Evolutionary conservation across 306 rosid species (phyloP).

Genomic region (Trifolium repens): DNA sequence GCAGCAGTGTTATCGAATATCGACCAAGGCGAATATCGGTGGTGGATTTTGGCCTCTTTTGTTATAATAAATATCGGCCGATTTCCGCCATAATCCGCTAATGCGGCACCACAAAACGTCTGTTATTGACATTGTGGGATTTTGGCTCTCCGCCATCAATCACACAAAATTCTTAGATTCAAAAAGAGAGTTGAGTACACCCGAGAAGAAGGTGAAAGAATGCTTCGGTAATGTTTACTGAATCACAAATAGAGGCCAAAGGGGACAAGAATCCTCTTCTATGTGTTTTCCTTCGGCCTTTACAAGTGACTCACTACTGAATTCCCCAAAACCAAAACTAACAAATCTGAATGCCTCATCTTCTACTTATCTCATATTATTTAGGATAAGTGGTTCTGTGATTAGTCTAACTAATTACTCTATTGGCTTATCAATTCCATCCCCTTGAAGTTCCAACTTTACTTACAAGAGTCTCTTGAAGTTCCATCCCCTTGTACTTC

Average conservation of each 20-base stretch:
- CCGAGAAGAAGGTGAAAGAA: background rate
- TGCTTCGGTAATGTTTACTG: background rate
- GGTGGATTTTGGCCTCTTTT: no score
- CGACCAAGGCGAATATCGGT: no score
- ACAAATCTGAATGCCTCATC: background rate
- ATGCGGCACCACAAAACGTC: no score
- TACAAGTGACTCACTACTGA: background rate
- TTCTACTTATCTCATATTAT: background rate
- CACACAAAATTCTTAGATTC: background rate
- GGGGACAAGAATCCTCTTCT: background rate
- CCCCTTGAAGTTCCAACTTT: background rate
- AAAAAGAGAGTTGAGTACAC: background rate
- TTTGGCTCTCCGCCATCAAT: no score
- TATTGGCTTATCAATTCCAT: background rate
- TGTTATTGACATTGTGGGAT: no score
- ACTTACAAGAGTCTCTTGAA: no score
- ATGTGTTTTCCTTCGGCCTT: background rate
- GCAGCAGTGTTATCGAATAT: background rate
- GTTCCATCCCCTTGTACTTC: no score
- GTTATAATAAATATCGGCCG: no score
- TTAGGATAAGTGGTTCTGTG: background rate
- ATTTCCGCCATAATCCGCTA: no score
- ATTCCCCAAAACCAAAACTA: background rate
- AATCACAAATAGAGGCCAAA: background rate
- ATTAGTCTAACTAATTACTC: background rate